Base-by-base conservation (phyloP, 2,329 filamentous ascomycete species). In the Lasiodiplodia citricola region DNA sequence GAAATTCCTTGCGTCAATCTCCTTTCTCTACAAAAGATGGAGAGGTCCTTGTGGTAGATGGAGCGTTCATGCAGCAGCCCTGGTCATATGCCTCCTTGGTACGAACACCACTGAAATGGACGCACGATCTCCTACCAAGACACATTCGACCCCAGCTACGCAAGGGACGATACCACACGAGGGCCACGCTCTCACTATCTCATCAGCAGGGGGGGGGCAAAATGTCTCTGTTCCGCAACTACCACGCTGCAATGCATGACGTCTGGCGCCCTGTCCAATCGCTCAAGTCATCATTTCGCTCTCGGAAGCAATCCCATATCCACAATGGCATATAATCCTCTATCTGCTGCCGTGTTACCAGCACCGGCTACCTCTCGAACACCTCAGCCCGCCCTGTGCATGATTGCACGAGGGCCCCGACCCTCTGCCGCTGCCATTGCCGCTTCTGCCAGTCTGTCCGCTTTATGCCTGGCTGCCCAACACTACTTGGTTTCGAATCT, bases 151-250 rank as follows among this genome's bases (percentile, higher is more conserved):
- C 25, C 18, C 14, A 18, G 60, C 60, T 31, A 64, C 44, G 60
- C 60, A 64, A 64, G 60, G 60, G 60, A 64, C 28, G 18, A 38
- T 52, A 64, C n/a, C 13, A 64, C 44, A 31, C 16, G 28, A 38
- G 44, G n/a, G 11, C 60, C 60, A 52, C 31, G 44, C 47, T 64
- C n/a, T 37, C n/a, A 52, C 11, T 14, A 44, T 28, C 60, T 51
- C 60, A 64, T 38, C 47, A 52, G 38, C 38, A 50, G 47, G 60
- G 47, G 25, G 25, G 28, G 28, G 60, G 18, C 14, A n/a, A 60
- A 47, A 64, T 64, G 60, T 64, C 60, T 64, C 60, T 64, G 44
- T 25, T 52, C 41, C 31, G 51, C 60, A 51, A 38, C 44, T 31
- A n/a, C 60, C 44, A 25, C 23, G 25, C 60, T 52, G 28, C 28